These are phyloP conservation scores for Yarrowia porcina DNA, from an alignment of 805 yeast genomes.

Conservation along the genomic window DNA sequence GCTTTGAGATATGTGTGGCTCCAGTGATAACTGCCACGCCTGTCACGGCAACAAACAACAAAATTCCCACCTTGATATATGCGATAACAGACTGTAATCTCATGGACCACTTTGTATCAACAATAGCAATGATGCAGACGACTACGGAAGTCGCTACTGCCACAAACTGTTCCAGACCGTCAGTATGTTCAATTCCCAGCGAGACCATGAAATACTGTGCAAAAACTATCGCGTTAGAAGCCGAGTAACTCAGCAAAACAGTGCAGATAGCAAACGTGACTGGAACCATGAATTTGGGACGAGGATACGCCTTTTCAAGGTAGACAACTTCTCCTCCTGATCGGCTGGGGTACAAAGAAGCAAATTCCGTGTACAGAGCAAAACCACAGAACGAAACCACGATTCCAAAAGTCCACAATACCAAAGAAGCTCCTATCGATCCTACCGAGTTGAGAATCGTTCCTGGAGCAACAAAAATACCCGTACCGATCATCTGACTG, in stretches of 20 bases:
- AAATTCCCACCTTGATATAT: slow-evolving; percentile 10
- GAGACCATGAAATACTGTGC: not conserved
- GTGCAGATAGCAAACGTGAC: slow-evolving; percentile 18
- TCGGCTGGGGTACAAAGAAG: slow-evolving; percentile 31
- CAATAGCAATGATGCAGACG: not conserved
- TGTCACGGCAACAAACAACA: not conserved
- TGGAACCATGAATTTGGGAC: not conserved
- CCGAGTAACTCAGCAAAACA: not conserved
- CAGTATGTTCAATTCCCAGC: not conserved
- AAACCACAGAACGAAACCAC: slow-evolving; percentile 1
- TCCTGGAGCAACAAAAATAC: slow-evolving; percentile 3
- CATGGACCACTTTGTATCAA: slow-evolving; percentile 12
- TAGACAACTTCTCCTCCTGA: not conserved
- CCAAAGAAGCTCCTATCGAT: slow-evolving; percentile 54
- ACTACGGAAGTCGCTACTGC: not conserved
- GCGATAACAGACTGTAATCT: not conserved
- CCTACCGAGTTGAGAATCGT: slow-evolving; percentile 53
- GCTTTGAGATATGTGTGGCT: not conserved
- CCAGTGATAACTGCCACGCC: not conserved
- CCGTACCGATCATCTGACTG: slow-evolving; percentile 5
- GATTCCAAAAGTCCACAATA: slow-evolving; percentile 56
- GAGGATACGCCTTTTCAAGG: slow-evolving; percentile 5
- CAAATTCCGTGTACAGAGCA: slow-evolving; percentile 4
- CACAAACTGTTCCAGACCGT: not conserved
- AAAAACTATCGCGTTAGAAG: slow-evolving; percentile 9